Evolutionary conservation across 2,329 filamentous ascomycete genomes (phyloP), one percentile per base, ranked within the genome.

Genomic region (Clonostachys sp.): DNA sequence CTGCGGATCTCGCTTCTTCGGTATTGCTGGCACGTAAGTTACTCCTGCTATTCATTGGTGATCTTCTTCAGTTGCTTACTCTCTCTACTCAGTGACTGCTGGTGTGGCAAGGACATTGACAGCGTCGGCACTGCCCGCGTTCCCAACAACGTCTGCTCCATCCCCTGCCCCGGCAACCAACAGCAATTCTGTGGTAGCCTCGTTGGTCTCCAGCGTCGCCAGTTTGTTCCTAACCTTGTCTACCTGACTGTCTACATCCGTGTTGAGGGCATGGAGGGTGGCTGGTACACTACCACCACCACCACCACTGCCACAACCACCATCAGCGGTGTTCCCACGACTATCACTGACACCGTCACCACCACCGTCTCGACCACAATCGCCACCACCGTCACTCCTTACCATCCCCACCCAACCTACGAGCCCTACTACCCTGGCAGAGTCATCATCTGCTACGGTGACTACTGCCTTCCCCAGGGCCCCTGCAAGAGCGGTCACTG

Each of bases 341-440:
- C 52, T 18, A 48, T 51, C 41, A 54, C 55, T n/a, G 46, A 51
- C 50, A 66, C 63, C 42, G 54, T 60, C 42, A 52, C 60, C 20
- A 59, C 55, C 48, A 59, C 59, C 42, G 53, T 53, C 24, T 47
- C 57, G 17, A 53, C 50, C 16, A 18, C 18, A 4, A 18, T 18
- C 18, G 18, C 18, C 18, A 18, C 18, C 4, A 61, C 61, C 49
- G 60, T 62, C 42, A 66, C 62, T 3, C 51, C 59, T 10, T 63
- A 61, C 52, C 49, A 56, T 1, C 53, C 55, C 4, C 46, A 51
- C 3, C 50, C 56, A 30, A 41, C 53, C 30, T 42, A 61, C 55
- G 62, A 61, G 12, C 33, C 17, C 35, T 46, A 20, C 17, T 46
- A 20, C 17, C 51, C 51, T 52, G 48, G 48, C 46, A 53, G 54